A percentile compares a stretch with the other conserved stretches of the same genome.
Conservation (phyloP, 2,329 filamentous ascomycete species). For the Trichothecium roseum region DNA sequence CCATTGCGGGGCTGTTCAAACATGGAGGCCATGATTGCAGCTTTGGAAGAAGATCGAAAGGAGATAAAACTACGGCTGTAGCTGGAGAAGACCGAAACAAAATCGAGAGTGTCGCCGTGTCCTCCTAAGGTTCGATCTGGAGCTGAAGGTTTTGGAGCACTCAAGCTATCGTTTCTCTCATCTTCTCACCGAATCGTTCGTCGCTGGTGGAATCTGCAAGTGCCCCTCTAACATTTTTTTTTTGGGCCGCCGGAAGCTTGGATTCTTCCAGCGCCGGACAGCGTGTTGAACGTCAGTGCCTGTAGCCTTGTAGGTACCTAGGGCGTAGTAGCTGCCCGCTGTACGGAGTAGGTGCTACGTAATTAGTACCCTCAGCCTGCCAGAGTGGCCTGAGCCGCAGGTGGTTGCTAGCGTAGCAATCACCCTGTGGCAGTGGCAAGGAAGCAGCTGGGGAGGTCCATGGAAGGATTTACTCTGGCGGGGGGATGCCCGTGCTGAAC, state of each 20-base stretch:
- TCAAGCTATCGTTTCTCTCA: neutral
- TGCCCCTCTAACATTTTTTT: slow-evolving; percentile 19
- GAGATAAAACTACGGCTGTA: slow-evolving; percentile 4
- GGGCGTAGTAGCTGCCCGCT: no score
- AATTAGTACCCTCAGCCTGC: no score
- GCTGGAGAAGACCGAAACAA: slow-evolving; percentile 1
- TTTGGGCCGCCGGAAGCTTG: slow-evolving; percentile 12
- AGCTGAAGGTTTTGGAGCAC: neutral
- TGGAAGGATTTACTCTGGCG: no score
- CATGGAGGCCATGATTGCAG: slow-evolving; percentile 70
- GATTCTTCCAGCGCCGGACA: slow-evolving; percentile 15
- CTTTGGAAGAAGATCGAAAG: slow-evolving; percentile 6
- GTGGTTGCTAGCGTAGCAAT: no score
- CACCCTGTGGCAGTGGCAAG: no score
- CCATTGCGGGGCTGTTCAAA: slow-evolving; percentile 94
- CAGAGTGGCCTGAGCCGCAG: no score
- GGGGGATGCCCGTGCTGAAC: no score
- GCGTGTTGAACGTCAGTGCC: no score
- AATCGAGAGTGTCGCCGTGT: slow-evolving; percentile 1
- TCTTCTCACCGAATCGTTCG: no score
- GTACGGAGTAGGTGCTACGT: no score
- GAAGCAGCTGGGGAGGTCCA: no score
- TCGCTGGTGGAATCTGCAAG: neutral
- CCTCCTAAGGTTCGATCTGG: neutral
- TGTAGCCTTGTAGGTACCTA: no score